These are phyloP conservation scores for Sungouiella blattae DNA, from an alignment of 805 yeast species.

Conservation along the genomic window DNA sequence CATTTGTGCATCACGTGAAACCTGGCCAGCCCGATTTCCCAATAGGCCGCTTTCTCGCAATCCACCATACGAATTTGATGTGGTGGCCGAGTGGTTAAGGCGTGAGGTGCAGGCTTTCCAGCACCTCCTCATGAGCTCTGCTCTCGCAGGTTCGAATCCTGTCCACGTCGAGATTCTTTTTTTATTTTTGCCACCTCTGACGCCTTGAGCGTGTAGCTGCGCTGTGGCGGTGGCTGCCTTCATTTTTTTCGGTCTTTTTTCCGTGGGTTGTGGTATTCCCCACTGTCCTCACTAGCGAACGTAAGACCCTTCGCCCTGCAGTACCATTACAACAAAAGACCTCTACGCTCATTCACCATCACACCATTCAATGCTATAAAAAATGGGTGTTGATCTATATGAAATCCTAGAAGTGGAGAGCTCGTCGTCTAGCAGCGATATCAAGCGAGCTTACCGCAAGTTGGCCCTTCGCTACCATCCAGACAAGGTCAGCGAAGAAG, in stretches of 20 bases:
- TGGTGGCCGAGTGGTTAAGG: conserved; percentile 26
- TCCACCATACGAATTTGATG: conserved; percentile 9
- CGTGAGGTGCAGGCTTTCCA: conserved; percentile 22
- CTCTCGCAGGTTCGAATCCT: conserved; percentile 26
- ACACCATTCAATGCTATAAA: no score
- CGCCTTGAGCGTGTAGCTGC: no score
- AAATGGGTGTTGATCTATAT: conserved; percentile 41
- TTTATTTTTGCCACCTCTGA: not conserved
- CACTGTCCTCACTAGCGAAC: not conserved
- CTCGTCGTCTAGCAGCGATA: conserved; percentile 66
- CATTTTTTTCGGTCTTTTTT: not conserved
- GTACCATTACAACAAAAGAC: not conserved
- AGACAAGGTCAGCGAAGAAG: conserved; percentile 72
- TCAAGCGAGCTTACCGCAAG: conserved; percentile 79
- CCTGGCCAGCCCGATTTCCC: not conserved
- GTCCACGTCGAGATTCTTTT: conserved; percentile 21
- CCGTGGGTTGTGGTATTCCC: not conserved
- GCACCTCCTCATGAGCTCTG: conserved; percentile 25
- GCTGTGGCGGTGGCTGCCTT: not conserved
- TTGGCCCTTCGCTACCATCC: conserved; percentile 85
- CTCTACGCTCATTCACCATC: no score
- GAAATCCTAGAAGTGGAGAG: conserved; percentile 66
- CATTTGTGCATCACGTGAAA: not conserved
- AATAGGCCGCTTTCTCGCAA: not conserved
- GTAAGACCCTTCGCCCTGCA: no score